Base-by-base conservation (phyloP, 2,329 filamentous ascomycete genomes). In the Alternaria panax region DNA sequence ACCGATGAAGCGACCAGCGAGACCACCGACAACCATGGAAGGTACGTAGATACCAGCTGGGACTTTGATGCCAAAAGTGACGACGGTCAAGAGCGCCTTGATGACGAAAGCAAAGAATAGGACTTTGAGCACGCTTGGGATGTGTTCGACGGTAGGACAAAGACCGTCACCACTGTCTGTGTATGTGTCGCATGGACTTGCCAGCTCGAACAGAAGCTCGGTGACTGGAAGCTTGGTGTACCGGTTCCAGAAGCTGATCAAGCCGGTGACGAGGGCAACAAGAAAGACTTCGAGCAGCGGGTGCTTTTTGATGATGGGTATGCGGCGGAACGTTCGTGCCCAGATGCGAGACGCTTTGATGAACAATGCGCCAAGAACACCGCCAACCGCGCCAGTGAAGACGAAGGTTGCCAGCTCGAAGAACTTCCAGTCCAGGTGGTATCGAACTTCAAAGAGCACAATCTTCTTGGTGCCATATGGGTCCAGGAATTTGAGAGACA, bases 41-140 rank as follows among this genome's bases (percentile, higher is more conserved):
- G 95, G 95, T 2, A 99, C 93, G 70, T 99, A 99, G 68, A 99
- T 97, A 64, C 95, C 95, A 1, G 94, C 93, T 9, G 95, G 95
- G 0, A 98, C 89, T 84, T 98, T 98, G 74, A 97, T 93, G 25
- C 94, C 94, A 79, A 98, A 98, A 0, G 94, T 97, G 65, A 97
- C 89, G 45, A 90, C 89, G 0, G 95, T 98, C 41, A 99, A 80
- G 45, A 94, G 83, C 0, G 92, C 91, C 76, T 99, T 99, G 80
- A 98, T 90, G 25, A 97, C 80, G 65, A 98, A 95, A 0, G 94
- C 94, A 18, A 89, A 78, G 12, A 90, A 81, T 0, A 99, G 83
- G 56, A 88, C 90, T 27, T 84, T 75, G 16, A 98, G 84, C 4
- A 96, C 89, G 0, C 85, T 82, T 0, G 92, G 88, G n/a, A 98